A percentile compares a stretch with the other conserved stretches of the same genome.
Evolutionary conservation across 1,139 yeast species (phyloP).

Genomic region (Komagataea norvegica): DNA sequence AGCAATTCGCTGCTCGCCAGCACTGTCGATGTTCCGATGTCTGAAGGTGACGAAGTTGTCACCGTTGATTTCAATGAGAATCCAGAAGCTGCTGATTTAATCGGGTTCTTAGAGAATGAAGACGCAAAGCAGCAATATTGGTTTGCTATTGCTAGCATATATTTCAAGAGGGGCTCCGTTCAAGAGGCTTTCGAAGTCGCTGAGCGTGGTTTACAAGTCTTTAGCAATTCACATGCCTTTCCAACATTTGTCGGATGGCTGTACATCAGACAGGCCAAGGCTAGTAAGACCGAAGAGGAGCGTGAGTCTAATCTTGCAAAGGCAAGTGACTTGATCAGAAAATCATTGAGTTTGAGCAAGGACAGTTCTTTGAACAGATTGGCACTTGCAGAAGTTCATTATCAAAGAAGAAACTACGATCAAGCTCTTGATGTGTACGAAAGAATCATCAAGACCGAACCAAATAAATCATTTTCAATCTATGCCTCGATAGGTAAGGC

Average conservation of each 20-base stretch:
- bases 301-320: constrained; percentile 28
- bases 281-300: constrained; percentile 29
- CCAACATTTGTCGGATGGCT: constrained; percentile 74
- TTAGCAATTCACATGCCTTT: constrained; percentile 36
- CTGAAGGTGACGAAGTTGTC: constrained; percentile 64
- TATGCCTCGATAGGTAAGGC: constrained; percentile 85
- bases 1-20: constrained; percentile 3
- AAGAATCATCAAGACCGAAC: constrained; percentile 40
- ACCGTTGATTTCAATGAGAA: constrained; percentile 68
- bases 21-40: constrained; percentile 60
- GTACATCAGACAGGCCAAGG: constrained; percentile 47
- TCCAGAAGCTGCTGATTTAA: constrained; percentile 83
- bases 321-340: constrained; percentile 34
- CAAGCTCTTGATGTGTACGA: constrained; percentile 65
- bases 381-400: constrained; percentile 53
- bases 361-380: constrained; percentile 46
- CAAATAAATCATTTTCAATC: constrained; percentile 47
- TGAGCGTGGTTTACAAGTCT: constrained; percentile 49
- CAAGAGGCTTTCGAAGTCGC: constrained; percentile 64
- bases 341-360: constrained; percentile 37
- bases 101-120: constrained; percentile 73
- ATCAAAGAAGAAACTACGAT: constrained; percentile 49
- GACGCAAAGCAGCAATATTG: constrained; percentile 73
- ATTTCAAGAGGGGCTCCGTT: constrained; percentile 55
- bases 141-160: constrained; percentile 79